Evolutionary conservation across 345 rosid species (phyloP).

Genomic region (Hibiscus tridactylites): DNA sequence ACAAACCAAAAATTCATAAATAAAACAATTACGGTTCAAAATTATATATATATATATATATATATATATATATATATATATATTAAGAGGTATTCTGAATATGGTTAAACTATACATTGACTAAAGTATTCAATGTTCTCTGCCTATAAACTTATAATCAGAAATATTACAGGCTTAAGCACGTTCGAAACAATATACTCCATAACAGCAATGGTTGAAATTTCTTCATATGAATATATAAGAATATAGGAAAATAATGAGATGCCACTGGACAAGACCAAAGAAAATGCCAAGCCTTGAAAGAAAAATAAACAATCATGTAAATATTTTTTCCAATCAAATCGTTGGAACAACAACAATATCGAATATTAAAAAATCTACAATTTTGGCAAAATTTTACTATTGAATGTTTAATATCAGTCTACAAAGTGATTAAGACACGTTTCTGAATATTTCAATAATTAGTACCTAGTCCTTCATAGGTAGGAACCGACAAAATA

Average conservation of each 20-base stretch:
- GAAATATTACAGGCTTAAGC: no score
- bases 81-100: no score
- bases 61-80: no score
- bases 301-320: no score
- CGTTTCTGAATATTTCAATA: constrained; percentile 17
- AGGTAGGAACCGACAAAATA: constrained; percentile 32
- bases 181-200: no score
- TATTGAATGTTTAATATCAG: constrained; percentile 10
- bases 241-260: neutral
- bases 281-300: neutral
- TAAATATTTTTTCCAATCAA: neutral
- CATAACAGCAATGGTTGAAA: no score
- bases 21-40: neutral
- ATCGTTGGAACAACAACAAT: neutral
- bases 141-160: no score
- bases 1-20: neutral
- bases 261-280: neutral
- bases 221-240: neutral
- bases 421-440: constrained; percentile 18
- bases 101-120: no score
- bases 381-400: neutral
- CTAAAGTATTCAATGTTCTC: no score
- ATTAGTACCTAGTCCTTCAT: constrained; percentile 14
- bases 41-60: no score
- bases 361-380: neutral